These are phyloP conservation scores for Cordia subcordata DNA, from an alignment of 257 asterid genomes.

Conservation along the genomic window DNA sequence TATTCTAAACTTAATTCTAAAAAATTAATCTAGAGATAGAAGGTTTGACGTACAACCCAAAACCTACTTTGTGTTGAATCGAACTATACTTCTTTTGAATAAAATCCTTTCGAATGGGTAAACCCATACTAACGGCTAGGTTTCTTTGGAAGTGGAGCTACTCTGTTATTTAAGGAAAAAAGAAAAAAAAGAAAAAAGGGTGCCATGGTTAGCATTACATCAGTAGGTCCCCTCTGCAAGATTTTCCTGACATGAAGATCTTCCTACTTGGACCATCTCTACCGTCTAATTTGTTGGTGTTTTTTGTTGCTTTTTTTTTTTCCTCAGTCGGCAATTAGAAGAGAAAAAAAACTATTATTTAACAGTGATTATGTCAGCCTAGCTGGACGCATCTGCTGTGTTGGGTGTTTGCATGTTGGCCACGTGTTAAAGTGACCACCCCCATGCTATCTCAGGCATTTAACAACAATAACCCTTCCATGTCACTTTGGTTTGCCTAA, in stretches of 20 bases:
- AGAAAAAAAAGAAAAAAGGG: neutral
- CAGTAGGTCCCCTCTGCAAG: conserved; percentile 13
- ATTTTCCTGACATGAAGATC: conserved; percentile 32
- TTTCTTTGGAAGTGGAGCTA: conserved; percentile 2
- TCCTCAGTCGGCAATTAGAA: no score
- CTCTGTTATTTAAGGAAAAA: neutral
- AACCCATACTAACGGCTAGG: conserved; percentile 14
- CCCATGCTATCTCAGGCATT: neutral
- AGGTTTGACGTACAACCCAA: no score
- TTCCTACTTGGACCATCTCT: conserved; percentile 24
- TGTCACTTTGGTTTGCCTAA: no score
- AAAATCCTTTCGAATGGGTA: no score
- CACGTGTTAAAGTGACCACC: conserved; percentile 14
- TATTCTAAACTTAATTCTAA: no score
- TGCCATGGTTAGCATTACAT: neutral
- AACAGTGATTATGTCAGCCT: neutral
- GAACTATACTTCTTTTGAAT: no score
- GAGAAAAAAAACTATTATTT: no score
- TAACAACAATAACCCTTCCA: no score
- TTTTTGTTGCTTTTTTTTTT: no score
- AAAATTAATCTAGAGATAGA: no score
- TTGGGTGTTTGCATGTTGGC: conserved; percentile 18
- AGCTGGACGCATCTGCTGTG: conserved; percentile 6
- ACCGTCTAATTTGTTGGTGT: conserved; percentile 5
- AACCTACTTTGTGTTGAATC: no score